Conservation (phyloP, 2,329 filamentous ascomycete species). For the Biscogniauxia marginata region DNA sequence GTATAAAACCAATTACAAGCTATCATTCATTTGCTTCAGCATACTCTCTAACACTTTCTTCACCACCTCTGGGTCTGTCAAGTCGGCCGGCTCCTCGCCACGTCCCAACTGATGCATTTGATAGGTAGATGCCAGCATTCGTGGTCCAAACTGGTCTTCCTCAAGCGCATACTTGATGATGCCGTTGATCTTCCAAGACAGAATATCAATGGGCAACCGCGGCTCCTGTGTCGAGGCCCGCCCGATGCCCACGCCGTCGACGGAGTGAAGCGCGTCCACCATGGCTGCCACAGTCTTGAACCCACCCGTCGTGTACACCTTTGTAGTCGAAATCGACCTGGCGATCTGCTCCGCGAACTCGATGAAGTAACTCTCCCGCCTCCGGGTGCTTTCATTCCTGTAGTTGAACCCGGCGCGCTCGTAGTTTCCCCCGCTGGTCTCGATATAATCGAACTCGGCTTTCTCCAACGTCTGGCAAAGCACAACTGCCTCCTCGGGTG, state of each 20-base stretch:
- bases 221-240: constrained; percentile 50
- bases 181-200: constrained; percentile 46
- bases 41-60: too few species aligned
- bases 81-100: too few species aligned
- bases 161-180: constrained; percentile 46
- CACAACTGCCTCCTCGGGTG: constrained; percentile 47
- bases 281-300: constrained; percentile 51
- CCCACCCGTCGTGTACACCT: constrained; percentile 53
- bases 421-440: constrained; percentile 59
- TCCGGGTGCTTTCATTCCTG: constrained; percentile 51
- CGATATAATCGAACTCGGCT: constrained; percentile 53
- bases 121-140: too few species aligned
- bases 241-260: constrained; percentile 56
- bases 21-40: too few species aligned
- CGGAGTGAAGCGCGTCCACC: constrained; percentile 47
- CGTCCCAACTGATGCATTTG: too few species aligned
- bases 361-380: constrained; percentile 55
- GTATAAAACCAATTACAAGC: too few species aligned
- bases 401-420: constrained; percentile 49
- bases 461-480: constrained; percentile 48
- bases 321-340: constrained; percentile 45
- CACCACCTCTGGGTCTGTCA: too few species aligned
- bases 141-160: constrained; percentile 48
- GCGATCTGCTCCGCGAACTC: constrained; percentile 53
- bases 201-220: constrained; percentile 41